Percentiles rank a stretch among this genome's conserved stretches.
Conservation (phyloP, 352 stramenopile species). For the Globisporangium viniferum region DNA sequence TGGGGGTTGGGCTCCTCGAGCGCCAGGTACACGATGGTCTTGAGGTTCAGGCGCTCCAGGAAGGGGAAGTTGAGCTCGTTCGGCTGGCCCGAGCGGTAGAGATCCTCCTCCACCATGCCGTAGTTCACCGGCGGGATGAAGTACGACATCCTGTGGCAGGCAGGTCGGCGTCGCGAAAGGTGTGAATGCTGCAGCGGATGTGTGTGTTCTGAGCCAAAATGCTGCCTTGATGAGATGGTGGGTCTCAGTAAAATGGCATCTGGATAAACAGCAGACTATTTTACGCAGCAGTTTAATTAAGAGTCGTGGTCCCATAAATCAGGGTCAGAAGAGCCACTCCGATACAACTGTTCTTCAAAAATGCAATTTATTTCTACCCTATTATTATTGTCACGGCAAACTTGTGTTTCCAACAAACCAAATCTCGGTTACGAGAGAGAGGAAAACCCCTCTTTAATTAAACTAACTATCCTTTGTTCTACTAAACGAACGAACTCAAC, state of each 20-base stretch:
- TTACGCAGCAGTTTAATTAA: too few species aligned
- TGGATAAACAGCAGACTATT: too few species aligned
- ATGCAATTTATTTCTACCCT: too few species aligned
- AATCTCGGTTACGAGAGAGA: not conserved
- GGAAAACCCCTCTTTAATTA: not conserved
- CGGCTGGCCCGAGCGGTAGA: constrained; percentile 88
- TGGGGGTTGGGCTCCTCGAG: constrained; percentile 88
- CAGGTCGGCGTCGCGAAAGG: not conserved
- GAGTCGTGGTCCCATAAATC: too few species aligned
- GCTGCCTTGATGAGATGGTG: too few species aligned
- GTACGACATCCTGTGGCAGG: constrained; percentile 66
- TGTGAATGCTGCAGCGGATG: too few species aligned
- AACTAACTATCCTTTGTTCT: not conserved
- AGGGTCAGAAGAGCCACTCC: too few species aligned
- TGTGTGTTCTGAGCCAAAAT: too few species aligned
- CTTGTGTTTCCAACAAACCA: not conserved
- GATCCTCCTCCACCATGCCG: constrained; percentile 89
- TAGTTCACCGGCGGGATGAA: constrained; percentile 93
- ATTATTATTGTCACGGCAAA: not conserved
- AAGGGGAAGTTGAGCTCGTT: constrained; percentile 94
- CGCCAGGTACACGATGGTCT: constrained; percentile 91
- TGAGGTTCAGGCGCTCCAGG: constrained; percentile 86
- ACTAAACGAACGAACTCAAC: not conserved
- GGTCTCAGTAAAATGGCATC: too few species aligned
- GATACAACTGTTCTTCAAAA: too few species aligned